Evolutionary conservation across 2,329 filamentous ascomycete species (phyloP).

Genomic region (Teratosphaeria gauchensis): DNA sequence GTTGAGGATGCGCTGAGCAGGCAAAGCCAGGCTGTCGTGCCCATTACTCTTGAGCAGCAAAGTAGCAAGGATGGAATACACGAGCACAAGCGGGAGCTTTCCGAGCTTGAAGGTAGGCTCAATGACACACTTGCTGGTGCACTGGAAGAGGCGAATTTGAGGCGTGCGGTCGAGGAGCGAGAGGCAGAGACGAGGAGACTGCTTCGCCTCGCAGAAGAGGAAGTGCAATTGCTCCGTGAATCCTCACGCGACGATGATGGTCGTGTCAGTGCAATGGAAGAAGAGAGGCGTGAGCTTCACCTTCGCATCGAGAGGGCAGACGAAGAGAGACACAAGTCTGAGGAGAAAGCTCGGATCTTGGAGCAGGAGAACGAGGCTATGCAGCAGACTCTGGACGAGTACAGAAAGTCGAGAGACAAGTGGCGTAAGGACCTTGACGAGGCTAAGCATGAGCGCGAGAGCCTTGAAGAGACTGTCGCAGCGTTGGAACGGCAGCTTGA

Average conservation of each 20-base stretch:
- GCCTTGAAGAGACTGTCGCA: constrained; percentile 51
- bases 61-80: constrained; percentile 7
- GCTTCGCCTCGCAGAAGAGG: constrained; percentile 41
- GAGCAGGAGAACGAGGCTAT: constrained; percentile 52
- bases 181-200: constrained; percentile 34
- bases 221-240: constrained; percentile 36
- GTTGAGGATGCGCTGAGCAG: constrained; percentile 26
- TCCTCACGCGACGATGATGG: constrained; percentile 33
- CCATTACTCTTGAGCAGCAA: constrained; percentile 16
- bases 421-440: constrained; percentile 51
- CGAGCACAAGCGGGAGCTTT: constrained; percentile 17
- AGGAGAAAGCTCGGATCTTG: constrained; percentile 29
- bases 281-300: constrained; percentile 33
- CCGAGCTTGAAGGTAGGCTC: constrained; percentile 22
- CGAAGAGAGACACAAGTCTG: constrained; percentile 17
- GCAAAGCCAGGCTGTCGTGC: constrained; percentile 19
- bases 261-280: constrained; percentile 32
- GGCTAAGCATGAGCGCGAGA: constrained; percentile 55
- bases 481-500: constrained; percentile 73
- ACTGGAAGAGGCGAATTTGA: constrained; percentile 33
- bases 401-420: constrained; percentile 49
- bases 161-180: constrained; percentile 34
- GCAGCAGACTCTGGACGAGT: constrained; percentile 54
- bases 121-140: constrained; percentile 26
- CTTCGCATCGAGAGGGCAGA: constrained; percentile 30